Evolutionary conservation across 2,329 filamentous ascomycete species (phyloP).

Genomic region (Sclerotinia glacialis): DNA sequence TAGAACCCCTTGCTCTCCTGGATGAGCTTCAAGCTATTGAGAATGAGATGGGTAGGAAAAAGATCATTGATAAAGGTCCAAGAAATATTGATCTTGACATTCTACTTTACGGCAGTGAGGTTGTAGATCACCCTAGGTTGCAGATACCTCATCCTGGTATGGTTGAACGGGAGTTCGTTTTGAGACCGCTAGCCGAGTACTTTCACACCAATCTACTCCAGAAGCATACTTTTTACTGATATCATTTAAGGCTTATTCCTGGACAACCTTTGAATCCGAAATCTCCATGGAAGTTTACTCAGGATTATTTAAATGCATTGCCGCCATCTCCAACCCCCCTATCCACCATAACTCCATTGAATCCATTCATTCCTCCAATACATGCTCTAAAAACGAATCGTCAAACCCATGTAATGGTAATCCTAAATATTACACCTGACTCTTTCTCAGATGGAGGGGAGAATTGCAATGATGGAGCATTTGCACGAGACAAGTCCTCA

Average conservation of each 20-base stretch:
- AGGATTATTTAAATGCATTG: slow-evolving; percentile 61
- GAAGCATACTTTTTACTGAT: slow-evolving; percentile 25
- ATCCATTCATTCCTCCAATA: slow-evolving; percentile 50
- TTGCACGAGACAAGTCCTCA: slow-evolving; percentile 35
- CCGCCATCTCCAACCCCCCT: slow-evolving; percentile 49
- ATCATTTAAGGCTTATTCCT: slow-evolving; percentile 51
- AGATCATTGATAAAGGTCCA: slow-evolving; percentile 88
- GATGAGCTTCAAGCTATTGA: slow-evolving; percentile 84
- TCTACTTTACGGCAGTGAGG: slow-evolving; percentile 70
- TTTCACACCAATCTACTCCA: slow-evolving; percentile 29
- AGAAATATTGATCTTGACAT: slow-evolving; percentile 95
- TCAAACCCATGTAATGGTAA: slow-evolving; percentile 82
- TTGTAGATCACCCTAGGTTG: slow-evolving; percentile 68
- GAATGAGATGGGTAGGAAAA: slow-evolving; percentile 71
- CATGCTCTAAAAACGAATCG: slow-evolving; percentile 53
- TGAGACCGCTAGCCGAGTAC: slow-evolving; percentile 79
- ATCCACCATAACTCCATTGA: slow-evolving; percentile 58
- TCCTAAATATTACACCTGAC: slow-evolving; percentile 91
- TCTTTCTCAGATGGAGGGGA: slow-evolving; percentile 93
- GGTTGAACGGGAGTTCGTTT: slow-evolving; percentile 87
- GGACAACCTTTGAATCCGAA: slow-evolving; percentile 50
- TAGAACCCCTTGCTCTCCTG: slow-evolving; percentile 73
- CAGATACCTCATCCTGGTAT: slow-evolving; percentile 82
- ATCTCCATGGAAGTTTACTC: slow-evolving; percentile 58
- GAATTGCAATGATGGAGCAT: slow-evolving; percentile 34